Base-by-base conservation (phyloP, 495 filamentous ascomycete species). In the Podospora comata region DNA sequence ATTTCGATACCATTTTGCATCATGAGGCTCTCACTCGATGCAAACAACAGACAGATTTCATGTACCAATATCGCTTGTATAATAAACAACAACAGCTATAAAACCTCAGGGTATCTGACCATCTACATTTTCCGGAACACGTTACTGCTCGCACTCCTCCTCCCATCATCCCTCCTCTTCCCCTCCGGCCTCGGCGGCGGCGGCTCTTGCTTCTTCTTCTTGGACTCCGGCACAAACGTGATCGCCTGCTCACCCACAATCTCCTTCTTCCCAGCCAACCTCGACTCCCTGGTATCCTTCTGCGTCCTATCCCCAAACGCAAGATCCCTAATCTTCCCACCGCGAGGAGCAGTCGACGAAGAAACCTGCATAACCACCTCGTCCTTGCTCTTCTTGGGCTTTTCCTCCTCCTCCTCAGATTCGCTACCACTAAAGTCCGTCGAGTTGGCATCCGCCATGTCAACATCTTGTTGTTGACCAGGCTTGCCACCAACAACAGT, bases 181-280 rank as follows among this genome's bases (percentile, higher is more conserved):
- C 77, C 74, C 65, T 70, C 69, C 68, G 79, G 74, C 32, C 73
- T 69, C 64, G 76, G 71, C 60, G 77, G 71, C 60, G 77, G 56
- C 76, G 77, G 69, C 75, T 77, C 69, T 66, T 28, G 30, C 61
- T 66, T 60, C 77, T 81, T 88, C 65, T 79, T 86, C 69, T 85
- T 89, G 55, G 79, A 83, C 54, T 84, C 81, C 20, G 91, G 91
- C 65, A 88, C 87, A 81, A 97, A 98, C 20, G 92, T 92, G 62
- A 98, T 81, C 76, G 95, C 87, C 73, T 90, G 85, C 77, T 97
- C 96, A 11, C 96, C 95, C 27, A 91, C 87, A 2, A 90, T 85
- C 20, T 87, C 86, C 55, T 83, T 81, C 3, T 77, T 78, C 27
- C 82, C 81, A 2, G 69, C 59, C 7, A 13, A 13, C 65, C 84